Conservation (phyloP, 352 stramenopile genomes). For the Phytophthora pisi region DNA sequence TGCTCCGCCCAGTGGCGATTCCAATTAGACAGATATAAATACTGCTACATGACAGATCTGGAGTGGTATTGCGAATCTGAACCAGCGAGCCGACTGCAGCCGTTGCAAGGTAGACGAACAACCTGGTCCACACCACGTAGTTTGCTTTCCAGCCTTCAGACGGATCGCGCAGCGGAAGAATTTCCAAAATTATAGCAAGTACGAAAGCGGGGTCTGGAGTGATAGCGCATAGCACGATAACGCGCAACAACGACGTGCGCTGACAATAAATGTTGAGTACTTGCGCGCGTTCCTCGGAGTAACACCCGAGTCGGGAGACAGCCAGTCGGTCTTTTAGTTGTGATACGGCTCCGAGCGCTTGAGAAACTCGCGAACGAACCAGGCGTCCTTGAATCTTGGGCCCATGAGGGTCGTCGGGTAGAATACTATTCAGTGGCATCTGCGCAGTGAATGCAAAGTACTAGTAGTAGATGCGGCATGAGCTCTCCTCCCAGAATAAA, state of each 20-base stretch:
- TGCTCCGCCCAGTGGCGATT: neutral
- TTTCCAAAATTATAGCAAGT: conserved; percentile 5
- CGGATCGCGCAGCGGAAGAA: conserved; percentile 7
- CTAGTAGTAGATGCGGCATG: too few relatives aligned
- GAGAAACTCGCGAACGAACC: neutral
- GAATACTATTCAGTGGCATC: neutral
- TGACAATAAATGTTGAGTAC: neutral
- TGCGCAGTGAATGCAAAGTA: too few relatives aligned
- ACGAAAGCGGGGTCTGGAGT: conserved; percentile 2
- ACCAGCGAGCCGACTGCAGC: neutral
- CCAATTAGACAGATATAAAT: neutral
- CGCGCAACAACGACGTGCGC: neutral
- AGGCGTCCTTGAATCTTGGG: neutral
- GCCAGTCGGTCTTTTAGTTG: neutral
- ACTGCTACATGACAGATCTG: neutral
- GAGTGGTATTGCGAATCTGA: neutral
- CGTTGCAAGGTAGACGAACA: neutral
- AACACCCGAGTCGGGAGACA: neutral
- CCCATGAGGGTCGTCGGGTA: neutral
- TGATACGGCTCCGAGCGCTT: neutral
- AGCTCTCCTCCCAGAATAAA: too few relatives aligned
- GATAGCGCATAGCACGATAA: neutral
- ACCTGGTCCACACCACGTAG: conserved; percentile 1
- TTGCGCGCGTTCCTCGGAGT: neutral
- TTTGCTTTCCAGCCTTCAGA: conserved; percentile 8